Conservation (phyloP, 768 basidiomycete species). For the Amanita rimosa region DNA sequence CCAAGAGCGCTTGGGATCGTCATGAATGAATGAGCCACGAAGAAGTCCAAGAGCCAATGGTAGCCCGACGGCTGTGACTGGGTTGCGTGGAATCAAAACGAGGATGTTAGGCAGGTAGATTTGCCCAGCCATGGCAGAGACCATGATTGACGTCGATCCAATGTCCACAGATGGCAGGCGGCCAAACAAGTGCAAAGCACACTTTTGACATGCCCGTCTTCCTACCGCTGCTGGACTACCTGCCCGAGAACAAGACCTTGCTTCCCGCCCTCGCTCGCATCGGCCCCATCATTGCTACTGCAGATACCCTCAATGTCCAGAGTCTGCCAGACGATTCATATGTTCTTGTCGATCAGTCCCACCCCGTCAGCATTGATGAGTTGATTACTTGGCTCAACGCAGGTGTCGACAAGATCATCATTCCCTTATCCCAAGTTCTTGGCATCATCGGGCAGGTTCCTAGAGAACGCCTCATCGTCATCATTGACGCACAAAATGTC, state of each 20-base stretch:
- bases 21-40: slow-evolving; percentile 35
- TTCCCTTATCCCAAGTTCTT: slow-evolving; percentile 55
- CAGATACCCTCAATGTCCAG: slow-evolving; percentile 18
- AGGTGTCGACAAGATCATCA: slow-evolving; percentile 73
- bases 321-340: slow-evolving; percentile 29
- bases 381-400: slow-evolving; percentile 60
- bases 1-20: slow-evolving; percentile 41
- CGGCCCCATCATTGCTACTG: slow-evolving; percentile 59
- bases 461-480: slow-evolving; percentile 59
- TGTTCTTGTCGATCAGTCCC: slow-evolving; percentile 43
- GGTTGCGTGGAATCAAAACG: slow-evolving; percentile 42
- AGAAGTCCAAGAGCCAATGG: slow-evolving; percentile 46
- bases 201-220: slow-evolving; percentile 34
- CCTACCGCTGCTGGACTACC: slow-evolving; percentile 47
- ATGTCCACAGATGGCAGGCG: background rate
- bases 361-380: slow-evolving; percentile 36
- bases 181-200: background rate
- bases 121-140: slow-evolving; percentile 21
- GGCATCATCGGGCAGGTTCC: slow-evolving; percentile 61
- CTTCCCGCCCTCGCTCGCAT: slow-evolving; percentile 58
- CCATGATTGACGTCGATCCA: slow-evolving; percentile 8
- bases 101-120: slow-evolving; percentile 36
- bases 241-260: slow-evolving; percentile 35
- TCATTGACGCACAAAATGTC: slow-evolving; percentile 63
- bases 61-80: slow-evolving; percentile 45